A percentile compares a stretch with the other conserved stretches of the same genome.
These are phyloP conservation scores for Rhododendron vialii DNA, from an alignment of 148 eudicot genomes.

Conservation along the genomic window DNA sequence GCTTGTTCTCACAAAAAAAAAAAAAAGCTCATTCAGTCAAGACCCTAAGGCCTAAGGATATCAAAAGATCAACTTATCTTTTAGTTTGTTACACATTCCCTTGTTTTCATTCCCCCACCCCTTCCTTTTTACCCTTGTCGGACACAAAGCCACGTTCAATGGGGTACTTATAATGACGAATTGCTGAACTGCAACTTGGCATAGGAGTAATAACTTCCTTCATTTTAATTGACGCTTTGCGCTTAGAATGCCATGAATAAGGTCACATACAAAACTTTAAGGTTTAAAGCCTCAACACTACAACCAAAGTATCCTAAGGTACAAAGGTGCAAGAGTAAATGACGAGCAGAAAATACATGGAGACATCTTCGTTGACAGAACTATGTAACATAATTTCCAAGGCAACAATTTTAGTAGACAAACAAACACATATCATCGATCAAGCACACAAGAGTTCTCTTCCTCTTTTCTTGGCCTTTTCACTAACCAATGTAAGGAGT, in stretches of 20 bases:
- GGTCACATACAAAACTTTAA: not conserved
- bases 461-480: not conserved
- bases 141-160: not conserved
- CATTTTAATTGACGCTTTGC: not conserved
- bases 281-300: not conserved
- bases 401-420: not conserved
- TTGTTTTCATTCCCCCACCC: not conserved
- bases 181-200: not conserved
- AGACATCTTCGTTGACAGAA: not conserved
- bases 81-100: not conserved
- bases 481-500: constrained; percentile 77
- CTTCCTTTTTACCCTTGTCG: not conserved
- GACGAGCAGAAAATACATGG: not conserved
- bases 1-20: not conserved
- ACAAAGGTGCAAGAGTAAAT: not conserved
- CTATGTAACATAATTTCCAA: not conserved
- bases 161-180: not conserved
- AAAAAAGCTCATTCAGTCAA: not conserved
- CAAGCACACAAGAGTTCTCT: not conserved
- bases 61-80: not conserved
- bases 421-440: not conserved
- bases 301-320: not conserved
- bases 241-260: not conserved
- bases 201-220: not conserved
- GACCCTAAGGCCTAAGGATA: not conserved